Evolutionary conservation across 139 green algal species (phyloP).

Genomic region (Edaphochlamys debaryana): DNA sequence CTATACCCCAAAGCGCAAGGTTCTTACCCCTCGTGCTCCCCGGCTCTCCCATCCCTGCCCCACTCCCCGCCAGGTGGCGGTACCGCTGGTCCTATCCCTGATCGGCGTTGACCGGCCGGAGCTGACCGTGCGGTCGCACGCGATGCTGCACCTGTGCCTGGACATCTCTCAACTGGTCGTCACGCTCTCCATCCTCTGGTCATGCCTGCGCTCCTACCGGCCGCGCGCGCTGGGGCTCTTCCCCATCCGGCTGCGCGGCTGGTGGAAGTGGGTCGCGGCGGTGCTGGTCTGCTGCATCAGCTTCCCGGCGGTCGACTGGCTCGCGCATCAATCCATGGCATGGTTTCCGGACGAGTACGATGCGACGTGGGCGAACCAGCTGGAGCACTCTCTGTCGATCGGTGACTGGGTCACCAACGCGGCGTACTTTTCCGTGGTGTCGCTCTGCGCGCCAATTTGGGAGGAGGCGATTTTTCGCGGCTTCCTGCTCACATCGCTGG

Average conservation of each 20-base stretch:
- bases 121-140: constrained; percentile 63
- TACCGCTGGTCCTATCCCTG: constrained; percentile 70
- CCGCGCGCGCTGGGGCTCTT: constrained; percentile 64
- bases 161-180: constrained; percentile 68
- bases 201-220: constrained; percentile 64
- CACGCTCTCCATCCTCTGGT: constrained; percentile 76
- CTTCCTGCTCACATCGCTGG: constrained; percentile 92
- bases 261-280: constrained; percentile 27
- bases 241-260: constrained; percentile 31
- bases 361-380: constrained; percentile 51
- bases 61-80: constrained; percentile 70
- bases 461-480: constrained; percentile 96
- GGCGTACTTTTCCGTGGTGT: constrained; percentile 83
- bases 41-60: constrained; percentile 81
- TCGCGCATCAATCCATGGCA: constrained; percentile 40
- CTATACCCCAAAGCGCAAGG: neutral
- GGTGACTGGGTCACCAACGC: constrained; percentile 72
- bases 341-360: constrained; percentile 49
- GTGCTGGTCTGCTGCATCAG: constrained; percentile 41
- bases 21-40: constrained; percentile 89
- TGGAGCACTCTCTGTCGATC: constrained; percentile 43
- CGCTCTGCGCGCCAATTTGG: constrained; percentile 90
- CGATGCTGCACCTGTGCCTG: constrained; percentile 79
- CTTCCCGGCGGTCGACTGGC: constrained; percentile 58
- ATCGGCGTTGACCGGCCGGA: constrained; percentile 65